Base-by-base conservation (phyloP, 129 eudicot species). In the Logfia minima region DNA sequence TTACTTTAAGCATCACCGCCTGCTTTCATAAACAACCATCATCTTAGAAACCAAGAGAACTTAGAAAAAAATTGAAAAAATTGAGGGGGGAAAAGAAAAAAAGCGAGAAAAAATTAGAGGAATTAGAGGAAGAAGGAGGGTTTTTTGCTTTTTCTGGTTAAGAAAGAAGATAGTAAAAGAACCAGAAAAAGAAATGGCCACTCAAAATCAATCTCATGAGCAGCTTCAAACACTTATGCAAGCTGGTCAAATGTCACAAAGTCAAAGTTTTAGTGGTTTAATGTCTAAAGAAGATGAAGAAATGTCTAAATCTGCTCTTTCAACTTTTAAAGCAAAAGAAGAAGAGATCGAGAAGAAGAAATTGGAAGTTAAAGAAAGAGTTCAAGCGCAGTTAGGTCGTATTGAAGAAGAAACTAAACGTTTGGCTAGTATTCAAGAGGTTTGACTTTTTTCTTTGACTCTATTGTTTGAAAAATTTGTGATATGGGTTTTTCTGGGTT, bases 271-370 rank as follows among this genome's bases (percentile, higher is more conserved):
- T 85, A 88, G 85, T 72, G 96, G 98, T 0, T 65, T 72, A 43
- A 24, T 89, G 74, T 66, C 83, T n/a, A 88, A 82, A 80, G 94
- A 88, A 45, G 98, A 92, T n/a, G 98, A 92, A 69, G 98, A 92
- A 74, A 85, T 90, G 86, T 85, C 98, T 6, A 83, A 86, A 69
- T 90, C 98, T 72, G 98, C 95, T 2, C 94, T 92, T 13, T 85
- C 94, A 6, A 78, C 90, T 67, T 92, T 92, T 58, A 90, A 85
- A 77, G 98, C 94, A 3, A 92, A 90, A 68, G 98, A 92, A 65
- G 98, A 92, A 68, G 98, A 92, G 83, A 92, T 92, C 69, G 98
- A 92, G 88, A 90, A 86, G 90, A 92, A 81, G 90, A 92, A 92
- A 62, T 37, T 90, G 72, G 96, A 90, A 69, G 95, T 92, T 23